A percentile compares a stretch with the other conserved stretches of the same genome.
These are phyloP conservation scores for Globisporangium cylindrosporum DNA, from an alignment of 352 stramenopile genomes.

Conservation along the genomic window DNA sequence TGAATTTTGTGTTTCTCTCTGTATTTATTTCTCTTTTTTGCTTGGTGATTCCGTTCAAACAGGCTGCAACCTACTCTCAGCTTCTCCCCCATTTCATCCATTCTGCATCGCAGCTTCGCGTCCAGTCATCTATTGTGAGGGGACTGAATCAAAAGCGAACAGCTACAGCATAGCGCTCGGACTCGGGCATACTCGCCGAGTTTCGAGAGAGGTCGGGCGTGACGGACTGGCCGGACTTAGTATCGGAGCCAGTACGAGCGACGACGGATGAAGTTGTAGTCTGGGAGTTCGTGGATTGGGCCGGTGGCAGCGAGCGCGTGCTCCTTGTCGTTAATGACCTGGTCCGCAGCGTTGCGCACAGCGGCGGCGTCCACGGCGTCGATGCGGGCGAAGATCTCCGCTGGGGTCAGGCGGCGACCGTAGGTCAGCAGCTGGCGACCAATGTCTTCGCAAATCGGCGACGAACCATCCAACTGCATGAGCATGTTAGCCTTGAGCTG, in stretches of 20 bases:
- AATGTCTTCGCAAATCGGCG: conserved; percentile 99
- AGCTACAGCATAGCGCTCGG: background rate
- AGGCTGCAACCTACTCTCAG: background rate
- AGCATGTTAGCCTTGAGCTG: conserved; percentile 99
- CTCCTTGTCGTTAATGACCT: conserved; percentile 98
- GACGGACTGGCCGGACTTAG: conserved; percentile 37
- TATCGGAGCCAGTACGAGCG: conserved; percentile 98
- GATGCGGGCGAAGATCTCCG: conserved; percentile 99
- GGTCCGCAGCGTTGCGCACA: conserved; percentile 85
- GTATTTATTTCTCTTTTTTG: conserved; percentile 27
- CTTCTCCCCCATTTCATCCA: background rate
- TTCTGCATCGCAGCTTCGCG: background rate
- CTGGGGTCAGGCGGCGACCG: conserved; percentile 95
- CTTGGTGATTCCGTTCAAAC: conserved; percentile 13
- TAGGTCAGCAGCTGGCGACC: conserved; percentile 98
- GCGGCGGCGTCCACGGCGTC: conserved; percentile 96
- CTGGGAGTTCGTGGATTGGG: conserved; percentile 97
- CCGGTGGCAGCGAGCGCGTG: conserved; percentile 97
- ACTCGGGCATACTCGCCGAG: background rate
- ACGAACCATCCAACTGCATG: conserved; percentile 98
- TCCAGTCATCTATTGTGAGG: conserved; percentile 16
- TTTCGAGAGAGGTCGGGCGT: background rate
- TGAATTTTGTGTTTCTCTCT: conserved; percentile 19
- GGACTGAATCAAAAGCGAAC: conserved; percentile 9
- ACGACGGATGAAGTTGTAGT: conserved; percentile 99